phyloP scores from a whole-genome alignment of 2,329 filamentous ascomycete species.

The Xylaria hypoxylon region DNA sequence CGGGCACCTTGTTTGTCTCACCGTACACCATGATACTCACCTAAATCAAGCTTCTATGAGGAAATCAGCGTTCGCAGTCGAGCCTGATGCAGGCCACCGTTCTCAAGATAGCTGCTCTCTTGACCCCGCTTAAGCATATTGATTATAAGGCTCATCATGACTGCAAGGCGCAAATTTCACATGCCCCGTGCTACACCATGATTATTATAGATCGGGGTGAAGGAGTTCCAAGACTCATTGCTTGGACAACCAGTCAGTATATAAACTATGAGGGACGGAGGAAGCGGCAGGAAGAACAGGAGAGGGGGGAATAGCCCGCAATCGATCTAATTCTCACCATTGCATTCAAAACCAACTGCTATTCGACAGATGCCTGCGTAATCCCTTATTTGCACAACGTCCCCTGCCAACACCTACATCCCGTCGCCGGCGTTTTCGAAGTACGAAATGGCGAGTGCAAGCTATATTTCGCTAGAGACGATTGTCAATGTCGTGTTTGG shows the following conservation, averaged over 20 bases:
- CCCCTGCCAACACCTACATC: neutral
- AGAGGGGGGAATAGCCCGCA: neutral
- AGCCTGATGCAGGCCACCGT: neutral
- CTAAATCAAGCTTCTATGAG: neutral
- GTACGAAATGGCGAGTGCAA: neutral
- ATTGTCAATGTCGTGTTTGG: constrained; percentile 11
- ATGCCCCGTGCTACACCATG: neutral
- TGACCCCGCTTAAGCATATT: neutral
- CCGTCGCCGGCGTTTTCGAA: neutral
- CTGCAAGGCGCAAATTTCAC: neutral
- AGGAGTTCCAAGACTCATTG: neutral
- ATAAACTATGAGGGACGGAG: neutral
- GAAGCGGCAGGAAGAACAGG: neutral
- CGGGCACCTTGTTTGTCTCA: neutral
- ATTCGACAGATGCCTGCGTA: neutral
- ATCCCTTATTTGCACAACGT: neutral
- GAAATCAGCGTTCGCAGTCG: neutral
- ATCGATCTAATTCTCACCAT: neutral
- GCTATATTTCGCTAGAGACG: neutral
- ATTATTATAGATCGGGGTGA: neutral
- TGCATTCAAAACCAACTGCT: neutral
- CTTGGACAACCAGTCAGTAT: neutral
- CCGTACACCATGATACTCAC: neutral
- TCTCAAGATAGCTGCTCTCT: neutral
- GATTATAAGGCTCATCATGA: neutral